Base-by-base conservation (phyloP, 2,329 filamentous ascomycete genomes). In the Cryphonectria japonica region DNA sequence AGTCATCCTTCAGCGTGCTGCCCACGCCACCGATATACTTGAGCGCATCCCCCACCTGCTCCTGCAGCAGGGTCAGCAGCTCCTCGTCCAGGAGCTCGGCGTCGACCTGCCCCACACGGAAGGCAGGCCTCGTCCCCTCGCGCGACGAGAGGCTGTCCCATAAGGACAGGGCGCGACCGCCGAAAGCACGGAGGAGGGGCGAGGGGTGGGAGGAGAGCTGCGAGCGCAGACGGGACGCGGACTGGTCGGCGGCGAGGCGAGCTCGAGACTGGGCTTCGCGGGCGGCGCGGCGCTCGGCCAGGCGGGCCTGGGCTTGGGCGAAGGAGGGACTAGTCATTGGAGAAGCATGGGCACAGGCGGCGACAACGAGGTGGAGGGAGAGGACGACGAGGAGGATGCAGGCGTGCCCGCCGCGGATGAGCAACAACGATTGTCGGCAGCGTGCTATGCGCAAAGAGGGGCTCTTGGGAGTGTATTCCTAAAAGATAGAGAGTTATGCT, bases 71-170 rank as follows among this genome's bases (percentile, higher is more conserved):
- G n/a, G 89, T 88, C 34, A 98, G 85, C 62, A 99, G 86, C 83
- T 98, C 96, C 78, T 97, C 94, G 80, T 99, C 96, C 26, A 99
- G 87, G 66, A 99, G 85, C 80, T 98, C 96, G 52, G 96, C 94
- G 80, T 99, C 96, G 60, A 98, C 93, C 82, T 99, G 96, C 13
- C 95, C 94, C 39, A 99, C 96, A 68, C 96, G 91, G 80, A 97
- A 98, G 14, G 93, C 91, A 6, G 96, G 95, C 22, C 90, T 86
- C 34, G 93, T 95, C 61, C 94, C 93, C 78, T 94, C 91, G 72
- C 92, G 89, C 7, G 92, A 91, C 54, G 88, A 89, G 59, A 95
- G 83, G 5, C 87, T 83, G 78, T 94, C 89, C 93, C 92, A 97
- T 69, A 89, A 82, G 52, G 83, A 82, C 26, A 87, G 78, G 46